Evolutionary conservation across 371 early-diverging fungal genomes (phyloP).

Genomic region (Mucor indicus): DNA sequence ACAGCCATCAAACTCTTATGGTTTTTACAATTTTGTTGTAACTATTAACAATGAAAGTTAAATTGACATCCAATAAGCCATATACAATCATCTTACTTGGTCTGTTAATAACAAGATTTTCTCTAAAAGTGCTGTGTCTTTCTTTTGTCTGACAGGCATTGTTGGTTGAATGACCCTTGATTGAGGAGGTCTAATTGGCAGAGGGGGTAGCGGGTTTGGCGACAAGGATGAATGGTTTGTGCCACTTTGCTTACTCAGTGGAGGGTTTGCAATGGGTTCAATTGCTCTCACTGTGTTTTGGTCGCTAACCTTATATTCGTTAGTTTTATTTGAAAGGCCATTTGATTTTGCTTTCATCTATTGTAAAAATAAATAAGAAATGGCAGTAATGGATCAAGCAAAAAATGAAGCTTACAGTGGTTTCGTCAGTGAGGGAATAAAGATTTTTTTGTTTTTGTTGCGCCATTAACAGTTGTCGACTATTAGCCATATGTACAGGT

Average conservation of each 20-base stretch:
- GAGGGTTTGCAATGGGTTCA: slow-evolving; percentile 11
- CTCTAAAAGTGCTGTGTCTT: slow-evolving; percentile 28
- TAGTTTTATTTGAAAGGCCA: slow-evolving; percentile 17
- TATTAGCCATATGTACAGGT: slow-evolving; percentile 16
- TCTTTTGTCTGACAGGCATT: slow-evolving; percentile 3
- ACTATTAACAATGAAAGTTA: slow-evolving; percentile 17
- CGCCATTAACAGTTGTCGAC: slow-evolving; percentile 19
- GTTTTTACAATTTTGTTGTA: slow-evolving; percentile 42
- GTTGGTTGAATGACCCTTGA: slow-evolving; percentile 29
- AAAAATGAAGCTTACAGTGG: slow-evolving; percentile 18
- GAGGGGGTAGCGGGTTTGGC: slow-evolving; percentile 19
- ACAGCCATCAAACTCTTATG: slow-evolving; percentile 54
- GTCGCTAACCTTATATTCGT: slow-evolving; percentile 18
- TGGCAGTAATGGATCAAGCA: too few relatives aligned
- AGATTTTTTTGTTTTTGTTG: slow-evolving; percentile 5
- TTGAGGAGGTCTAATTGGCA: slow-evolving; percentile 27
- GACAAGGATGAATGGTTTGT: slow-evolving; percentile 8
- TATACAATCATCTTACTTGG: slow-evolving; percentile 35
- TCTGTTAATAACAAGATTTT: slow-evolving; percentile 29
- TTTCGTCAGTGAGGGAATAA: slow-evolving; percentile 13
- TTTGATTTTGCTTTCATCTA: slow-evolving; percentile 18
- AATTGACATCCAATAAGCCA: not conserved
- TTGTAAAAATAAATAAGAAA: too few relatives aligned
- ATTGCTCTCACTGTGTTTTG: slow-evolving; percentile 39
- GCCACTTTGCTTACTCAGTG: slow-evolving; percentile 12